phyloP scores from a whole-genome alignment of 345 rosid genomes.

The Arabis hirsuta region DNA sequence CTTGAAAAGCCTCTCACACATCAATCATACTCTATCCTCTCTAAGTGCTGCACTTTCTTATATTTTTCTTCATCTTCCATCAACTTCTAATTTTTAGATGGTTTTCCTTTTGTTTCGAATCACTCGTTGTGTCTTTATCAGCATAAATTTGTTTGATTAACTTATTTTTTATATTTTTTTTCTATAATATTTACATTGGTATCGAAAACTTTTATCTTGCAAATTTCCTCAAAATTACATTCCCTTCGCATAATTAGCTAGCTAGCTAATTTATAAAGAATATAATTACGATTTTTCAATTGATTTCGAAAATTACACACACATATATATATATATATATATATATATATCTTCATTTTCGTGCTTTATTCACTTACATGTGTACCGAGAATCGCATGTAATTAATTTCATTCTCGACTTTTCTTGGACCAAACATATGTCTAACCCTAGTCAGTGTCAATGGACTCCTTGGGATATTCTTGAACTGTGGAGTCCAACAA shows the following conservation, averaged over 20 bases:
- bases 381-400: neutral
- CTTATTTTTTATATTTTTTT: conserved; percentile 11
- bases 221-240: too few relatives aligned
- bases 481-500: neutral
- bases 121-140: conserved; percentile 29
- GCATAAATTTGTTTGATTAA: conserved; percentile 11
- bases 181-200: neutral
- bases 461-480: neutral
- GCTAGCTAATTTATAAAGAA: too few relatives aligned
- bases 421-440: too few relatives aligned
- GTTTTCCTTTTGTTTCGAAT: conserved; percentile 36
- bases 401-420: neutral
- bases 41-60: conserved; percentile 45
- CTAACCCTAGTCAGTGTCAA: too few relatives aligned
- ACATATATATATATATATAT: too few relatives aligned
- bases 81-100: conserved; percentile 21
- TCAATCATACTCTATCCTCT: conserved; percentile 37
- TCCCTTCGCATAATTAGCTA: too few relatives aligned
- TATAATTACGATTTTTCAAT: too few relatives aligned
- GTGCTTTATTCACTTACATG: neutral
- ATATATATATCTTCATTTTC: neutral
- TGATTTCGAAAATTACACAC: neutral
- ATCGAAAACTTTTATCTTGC: conserved; percentile 1
- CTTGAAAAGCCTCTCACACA: conserved; percentile 33
- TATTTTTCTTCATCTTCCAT: conserved; percentile 33